phyloP scores from a whole-genome alignment of 1,284 basidiomycete genomes.

The Irpex rosettiformis region DNA sequence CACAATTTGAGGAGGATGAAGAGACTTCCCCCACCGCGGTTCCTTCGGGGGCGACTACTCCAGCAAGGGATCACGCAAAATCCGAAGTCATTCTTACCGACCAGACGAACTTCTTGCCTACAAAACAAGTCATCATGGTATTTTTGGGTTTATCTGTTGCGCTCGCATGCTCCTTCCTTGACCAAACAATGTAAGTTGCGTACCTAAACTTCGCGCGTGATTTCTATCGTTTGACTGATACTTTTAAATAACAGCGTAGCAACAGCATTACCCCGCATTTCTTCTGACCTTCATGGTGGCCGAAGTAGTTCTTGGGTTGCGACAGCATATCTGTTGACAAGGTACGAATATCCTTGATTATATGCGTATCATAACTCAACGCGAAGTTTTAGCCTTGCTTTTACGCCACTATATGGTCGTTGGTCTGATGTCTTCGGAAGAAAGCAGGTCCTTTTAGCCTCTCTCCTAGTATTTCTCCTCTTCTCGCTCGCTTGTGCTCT shows the following conservation, averaged over 20 bases:
- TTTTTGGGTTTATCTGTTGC: slow-evolving; percentile 27
- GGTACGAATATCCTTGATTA: slow-evolving; percentile 5
- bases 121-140: slow-evolving; percentile 37
- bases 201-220: neutral
- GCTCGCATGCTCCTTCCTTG: slow-evolving; percentile 16
- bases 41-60: neutral
- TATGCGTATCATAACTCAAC: neutral
- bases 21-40: neutral
- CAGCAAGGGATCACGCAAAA: neutral
- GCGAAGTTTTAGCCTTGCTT: slow-evolving; percentile 23
- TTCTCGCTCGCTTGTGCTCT: slow-evolving; percentile 31
- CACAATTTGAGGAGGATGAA: neutral
- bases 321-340: slow-evolving; percentile 20
- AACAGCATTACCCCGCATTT: slow-evolving; percentile 39
- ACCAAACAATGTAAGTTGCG: slow-evolving; percentile 15
- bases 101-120: slow-evolving; percentile 46
- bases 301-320: slow-evolving; percentile 28
- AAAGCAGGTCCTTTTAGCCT: slow-evolving; percentile 37
- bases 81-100: slow-evolving; percentile 30
- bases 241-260: slow-evolving; percentile 28
- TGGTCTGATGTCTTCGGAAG: slow-evolving; percentile 38
- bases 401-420: slow-evolving; percentile 31
- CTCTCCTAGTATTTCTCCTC: slow-evolving; percentile 36
- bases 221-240: slow-evolving; percentile 27
- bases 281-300: slow-evolving; percentile 33